phyloP scores from a whole-genome alignment of 2,329 filamentous ascomycete genomes.

The Aspergillus sp. region DNA sequence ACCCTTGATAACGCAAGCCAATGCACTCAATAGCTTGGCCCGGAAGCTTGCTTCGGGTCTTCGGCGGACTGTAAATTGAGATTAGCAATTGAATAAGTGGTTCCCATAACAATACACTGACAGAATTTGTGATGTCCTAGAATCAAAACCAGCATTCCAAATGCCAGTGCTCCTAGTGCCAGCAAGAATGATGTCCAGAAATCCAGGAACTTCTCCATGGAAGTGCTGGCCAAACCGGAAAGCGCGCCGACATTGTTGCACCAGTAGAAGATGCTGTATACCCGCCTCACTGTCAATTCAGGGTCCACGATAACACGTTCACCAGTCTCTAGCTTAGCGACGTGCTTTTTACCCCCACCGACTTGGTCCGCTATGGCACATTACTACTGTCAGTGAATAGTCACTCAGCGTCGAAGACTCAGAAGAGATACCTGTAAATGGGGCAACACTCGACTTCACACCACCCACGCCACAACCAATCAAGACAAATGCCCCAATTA shows the following conservation, averaged over 20 bases:
- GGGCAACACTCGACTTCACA: not conserved
- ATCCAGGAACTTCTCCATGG: not conserved
- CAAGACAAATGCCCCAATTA: not conserved
- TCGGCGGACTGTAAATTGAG: not conserved
- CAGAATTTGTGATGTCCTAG: not conserved
- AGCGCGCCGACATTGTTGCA: not conserved
- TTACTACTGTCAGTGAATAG: not conserved
- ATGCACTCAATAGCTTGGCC: not conserved
- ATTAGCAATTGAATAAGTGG: not conserved
- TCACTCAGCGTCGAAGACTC: not conserved
- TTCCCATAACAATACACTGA: not conserved
- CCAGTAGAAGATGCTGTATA: not conserved
- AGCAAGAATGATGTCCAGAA: not conserved
- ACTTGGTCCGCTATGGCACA: not conserved
- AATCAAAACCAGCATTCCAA: not conserved
- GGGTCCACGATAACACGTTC: not conserved
- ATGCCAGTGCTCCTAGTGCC: not conserved
- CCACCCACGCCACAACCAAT: not conserved
- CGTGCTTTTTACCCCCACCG: not conserved
- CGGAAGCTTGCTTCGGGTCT: not conserved
- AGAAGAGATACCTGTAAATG: not conserved
- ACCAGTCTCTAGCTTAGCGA: not conserved
- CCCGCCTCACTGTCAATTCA: not conserved
- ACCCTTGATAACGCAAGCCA: not conserved
- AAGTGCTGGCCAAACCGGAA: not conserved